Evolutionary conservation across 2,329 filamentous ascomycete species (phyloP).

Genomic region (Pyrenophora seminiperda): DNA sequence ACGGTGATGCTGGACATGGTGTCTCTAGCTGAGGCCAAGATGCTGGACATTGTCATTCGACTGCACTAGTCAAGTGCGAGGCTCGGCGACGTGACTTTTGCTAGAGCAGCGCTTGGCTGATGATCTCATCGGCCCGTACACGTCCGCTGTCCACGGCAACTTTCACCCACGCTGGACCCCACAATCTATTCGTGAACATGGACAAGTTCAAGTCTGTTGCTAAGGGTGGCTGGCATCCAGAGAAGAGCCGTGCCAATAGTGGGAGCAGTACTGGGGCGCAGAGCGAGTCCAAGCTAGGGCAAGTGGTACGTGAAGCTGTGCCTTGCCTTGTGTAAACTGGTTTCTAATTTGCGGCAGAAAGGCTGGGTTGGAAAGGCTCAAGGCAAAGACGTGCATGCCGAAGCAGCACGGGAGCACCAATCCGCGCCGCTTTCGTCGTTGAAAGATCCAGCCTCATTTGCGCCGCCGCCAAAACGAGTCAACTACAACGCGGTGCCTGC

Average conservation of each 20-base stretch:
- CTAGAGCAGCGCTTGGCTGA: constrained; percentile 20
- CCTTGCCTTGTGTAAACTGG: constrained; percentile 2
- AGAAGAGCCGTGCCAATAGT: constrained; percentile 20
- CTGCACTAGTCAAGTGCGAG: not conserved
- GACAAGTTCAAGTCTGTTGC: constrained; percentile 47
- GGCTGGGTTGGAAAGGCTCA: constrained; percentile 61
- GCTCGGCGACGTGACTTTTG: constrained; percentile 5
- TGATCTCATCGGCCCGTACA: constrained; percentile 31
- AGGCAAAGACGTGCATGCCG: constrained; percentile 52
- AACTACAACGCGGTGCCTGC: constrained; percentile 56
- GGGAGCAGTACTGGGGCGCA: constrained; percentile 24
- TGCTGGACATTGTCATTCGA: not conserved
- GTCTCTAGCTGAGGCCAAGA: no score
- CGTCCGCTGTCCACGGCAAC: constrained; percentile 10
- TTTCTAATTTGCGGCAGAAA: constrained; percentile 50
- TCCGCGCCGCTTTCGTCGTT: constrained; percentile 70
- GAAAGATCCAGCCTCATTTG: constrained; percentile 77
- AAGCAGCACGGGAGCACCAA: constrained; percentile 53
- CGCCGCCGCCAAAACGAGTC: constrained; percentile 73
- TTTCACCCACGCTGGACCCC: constrained; percentile 18
- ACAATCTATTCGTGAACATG: constrained; percentile 31
- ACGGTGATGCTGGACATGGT: no score
- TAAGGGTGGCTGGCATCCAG: constrained; percentile 58
- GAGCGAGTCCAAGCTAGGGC: constrained; percentile 58
- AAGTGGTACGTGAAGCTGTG: constrained; percentile 58